These are phyloP conservation scores for Exophiala alcalophila DNA, from an alignment of 2,329 filamentous ascomycete species.

Conservation along the genomic window DNA sequence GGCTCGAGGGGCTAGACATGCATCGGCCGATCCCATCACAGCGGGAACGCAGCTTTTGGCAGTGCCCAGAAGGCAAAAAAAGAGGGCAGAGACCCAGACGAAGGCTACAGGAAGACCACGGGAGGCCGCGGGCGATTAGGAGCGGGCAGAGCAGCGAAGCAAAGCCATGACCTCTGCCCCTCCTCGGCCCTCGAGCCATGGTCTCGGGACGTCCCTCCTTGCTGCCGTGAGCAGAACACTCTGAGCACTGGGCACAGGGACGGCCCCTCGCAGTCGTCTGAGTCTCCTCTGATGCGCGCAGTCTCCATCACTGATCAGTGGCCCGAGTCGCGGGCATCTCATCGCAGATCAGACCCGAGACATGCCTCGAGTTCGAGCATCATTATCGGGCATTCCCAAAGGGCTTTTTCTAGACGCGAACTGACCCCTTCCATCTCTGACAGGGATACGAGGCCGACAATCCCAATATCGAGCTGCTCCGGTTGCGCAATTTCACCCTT, in stretches of 20 bases:
- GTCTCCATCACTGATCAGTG: conserved; percentile 8
- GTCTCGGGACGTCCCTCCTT: conserved; percentile 17
- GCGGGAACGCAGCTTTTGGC: too few species aligned
- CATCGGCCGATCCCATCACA: too few species aligned
- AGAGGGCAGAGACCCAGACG: too few species aligned
- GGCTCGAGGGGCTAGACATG: too few species aligned
- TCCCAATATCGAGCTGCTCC: conserved; percentile 73
- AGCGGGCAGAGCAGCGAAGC: too few species aligned
- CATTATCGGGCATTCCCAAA: background rate
- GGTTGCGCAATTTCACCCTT: conserved; percentile 75
- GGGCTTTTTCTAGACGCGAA: conserved; percentile 1
- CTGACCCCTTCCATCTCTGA: conserved; percentile 12
- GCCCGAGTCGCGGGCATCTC: background rate
- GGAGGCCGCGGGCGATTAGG: conserved; percentile 2
- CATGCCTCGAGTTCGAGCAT: background rate
- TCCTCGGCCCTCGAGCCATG: conserved; percentile 15
- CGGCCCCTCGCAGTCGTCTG: too few species aligned
- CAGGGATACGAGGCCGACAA: conserved; percentile 75
- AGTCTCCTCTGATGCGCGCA: conserved; percentile 15
- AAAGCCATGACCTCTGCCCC: conserved; percentile 5
- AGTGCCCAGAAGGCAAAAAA: too few species aligned
- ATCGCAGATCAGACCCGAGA: background rate
- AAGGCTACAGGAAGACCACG: too few species aligned
- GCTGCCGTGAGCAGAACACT: conserved; percentile 1
- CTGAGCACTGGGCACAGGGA: too few species aligned